These are phyloP conservation scores for Carpinus viminea DNA, from an alignment of 306 rosid species.

Conservation along the genomic window DNA sequence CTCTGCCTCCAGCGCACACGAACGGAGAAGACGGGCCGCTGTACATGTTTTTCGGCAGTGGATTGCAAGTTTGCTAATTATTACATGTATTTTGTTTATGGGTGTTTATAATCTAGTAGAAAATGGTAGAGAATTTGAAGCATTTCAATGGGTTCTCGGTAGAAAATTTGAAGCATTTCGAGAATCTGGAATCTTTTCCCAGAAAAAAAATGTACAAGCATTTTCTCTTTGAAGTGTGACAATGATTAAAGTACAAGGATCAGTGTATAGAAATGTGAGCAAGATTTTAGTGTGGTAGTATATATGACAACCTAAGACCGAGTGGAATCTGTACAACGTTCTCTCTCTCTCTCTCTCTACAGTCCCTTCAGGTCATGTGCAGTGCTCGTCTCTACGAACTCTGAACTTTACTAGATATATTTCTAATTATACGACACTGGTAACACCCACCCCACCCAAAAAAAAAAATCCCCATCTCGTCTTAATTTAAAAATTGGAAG, in stretches of 20 bases:
- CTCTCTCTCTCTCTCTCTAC: constrained; percentile 13
- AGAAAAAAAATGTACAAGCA: too few species aligned
- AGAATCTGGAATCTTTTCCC: too few species aligned
- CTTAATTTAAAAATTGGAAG: constrained; percentile 16
- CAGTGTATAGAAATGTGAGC: neutral
- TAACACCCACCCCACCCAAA: neutral
- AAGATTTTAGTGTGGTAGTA: neutral
- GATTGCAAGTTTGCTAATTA: too few species aligned
- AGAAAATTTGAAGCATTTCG: too few species aligned
- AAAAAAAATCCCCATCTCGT: too few species aligned
- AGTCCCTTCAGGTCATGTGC: constrained; percentile 15
- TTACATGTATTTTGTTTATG: too few species aligned
- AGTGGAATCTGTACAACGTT: constrained; percentile 39
- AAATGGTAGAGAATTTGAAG: too few species aligned
- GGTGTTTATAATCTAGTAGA: too few species aligned
- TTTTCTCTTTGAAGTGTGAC: neutral
- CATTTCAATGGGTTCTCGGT: too few species aligned
- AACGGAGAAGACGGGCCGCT: too few species aligned
- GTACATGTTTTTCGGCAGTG: too few species aligned
- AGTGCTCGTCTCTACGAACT: constrained; percentile 18
- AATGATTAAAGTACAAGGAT: neutral
- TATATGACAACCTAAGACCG: constrained; percentile 19
- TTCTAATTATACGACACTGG: constrained; percentile 32
- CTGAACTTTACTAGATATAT: constrained; percentile 27
- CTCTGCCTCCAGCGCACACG: too few species aligned